phyloP scores from a whole-genome alignment of 164 flowering plant genomes.

The Umbilicus rupestris region DNA sequence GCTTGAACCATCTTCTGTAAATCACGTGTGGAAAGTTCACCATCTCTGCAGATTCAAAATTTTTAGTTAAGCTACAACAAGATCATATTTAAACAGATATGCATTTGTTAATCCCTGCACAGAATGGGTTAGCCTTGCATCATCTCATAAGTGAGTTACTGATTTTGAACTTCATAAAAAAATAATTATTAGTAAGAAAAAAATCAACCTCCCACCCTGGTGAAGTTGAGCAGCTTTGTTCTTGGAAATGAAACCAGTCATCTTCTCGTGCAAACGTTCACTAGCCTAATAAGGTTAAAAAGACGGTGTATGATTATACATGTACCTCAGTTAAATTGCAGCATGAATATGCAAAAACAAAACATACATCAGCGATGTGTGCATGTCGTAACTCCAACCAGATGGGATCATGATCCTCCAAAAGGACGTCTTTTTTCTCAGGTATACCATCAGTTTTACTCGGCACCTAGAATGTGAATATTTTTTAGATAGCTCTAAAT shows the following conservation, averaged over 20 bases:
- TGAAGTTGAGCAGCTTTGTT: slow-evolving; percentile 96
- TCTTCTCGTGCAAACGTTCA: slow-evolving; percentile 77
- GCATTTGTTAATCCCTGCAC: no score
- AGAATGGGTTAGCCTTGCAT: neutral
- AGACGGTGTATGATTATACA: slow-evolving; percentile 11
- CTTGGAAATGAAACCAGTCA: slow-evolving; percentile 78
- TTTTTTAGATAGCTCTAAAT: neutral
- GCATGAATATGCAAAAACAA: slow-evolving; percentile 12
- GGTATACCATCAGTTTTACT: slow-evolving; percentile 67
- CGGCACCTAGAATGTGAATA: slow-evolving; percentile 41
- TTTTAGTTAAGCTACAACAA: neutral
- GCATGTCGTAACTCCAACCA: slow-evolving; percentile 97
- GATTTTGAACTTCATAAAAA: neutral
- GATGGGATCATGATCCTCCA: slow-evolving; percentile 95
- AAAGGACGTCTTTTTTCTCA: slow-evolving; percentile 80
- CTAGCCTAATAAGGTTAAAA: slow-evolving; percentile 62
- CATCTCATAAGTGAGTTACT: no score
- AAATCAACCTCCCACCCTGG: slow-evolving; percentile 55
- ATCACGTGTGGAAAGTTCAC: slow-evolving; percentile 89
- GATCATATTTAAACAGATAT: neutral
- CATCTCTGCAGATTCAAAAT: slow-evolving; percentile 41
- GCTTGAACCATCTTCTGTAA: slow-evolving; percentile 99
- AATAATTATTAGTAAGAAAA: neutral
- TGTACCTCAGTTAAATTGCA: neutral
- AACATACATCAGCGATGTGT: slow-evolving; percentile 90